Conservation (phyloP, 208 protist genomes). For the Leishmania lainsoni region DNA sequence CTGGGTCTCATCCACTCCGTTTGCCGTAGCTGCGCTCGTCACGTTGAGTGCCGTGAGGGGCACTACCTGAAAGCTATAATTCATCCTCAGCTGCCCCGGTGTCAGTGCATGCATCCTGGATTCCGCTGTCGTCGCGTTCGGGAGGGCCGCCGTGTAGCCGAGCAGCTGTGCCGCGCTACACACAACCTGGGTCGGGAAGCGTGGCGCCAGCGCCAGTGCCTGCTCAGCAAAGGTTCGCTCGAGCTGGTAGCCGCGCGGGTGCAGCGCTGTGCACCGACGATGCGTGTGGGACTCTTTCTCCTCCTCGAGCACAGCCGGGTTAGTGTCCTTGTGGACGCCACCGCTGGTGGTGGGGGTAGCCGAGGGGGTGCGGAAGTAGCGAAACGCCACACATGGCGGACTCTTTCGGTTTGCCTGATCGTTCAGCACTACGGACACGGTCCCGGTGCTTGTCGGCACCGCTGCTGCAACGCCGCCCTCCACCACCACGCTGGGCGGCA, state of each 20-base stretch:
- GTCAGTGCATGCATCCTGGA: conserved; percentile 3
- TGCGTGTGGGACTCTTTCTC: neutral
- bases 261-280: neutral
- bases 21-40: neutral
- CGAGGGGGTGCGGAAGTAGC: conserved; percentile 38
- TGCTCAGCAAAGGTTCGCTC: conserved; percentile 91
- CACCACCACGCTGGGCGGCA: conserved; percentile 16
- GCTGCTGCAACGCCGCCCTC: neutral
- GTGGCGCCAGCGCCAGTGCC: conserved; percentile 71
- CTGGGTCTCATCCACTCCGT: neutral
- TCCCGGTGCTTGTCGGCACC: conserved; percentile 5
- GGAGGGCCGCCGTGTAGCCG: conserved; percentile 16
- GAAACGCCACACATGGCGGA: conserved; percentile 84
- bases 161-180: conserved; percentile 64
- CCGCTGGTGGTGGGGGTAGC: neutral
- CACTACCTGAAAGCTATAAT: conserved; percentile 24
- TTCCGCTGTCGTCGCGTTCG: neutral
- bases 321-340: neutral
- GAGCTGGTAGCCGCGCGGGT: conserved; percentile 30
- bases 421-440: conserved; percentile 90
- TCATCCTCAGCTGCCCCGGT: conserved; percentile 7
- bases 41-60: neutral
- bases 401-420: conserved; percentile 94
- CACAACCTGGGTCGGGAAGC: conserved; percentile 74
- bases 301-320: neutral